Percentiles rank a stretch among this genome's conserved stretches.
phyloP scores from a whole-genome alignment of 306 rosid genomes.

The Cyamopsis tetragonoloba region DNA sequence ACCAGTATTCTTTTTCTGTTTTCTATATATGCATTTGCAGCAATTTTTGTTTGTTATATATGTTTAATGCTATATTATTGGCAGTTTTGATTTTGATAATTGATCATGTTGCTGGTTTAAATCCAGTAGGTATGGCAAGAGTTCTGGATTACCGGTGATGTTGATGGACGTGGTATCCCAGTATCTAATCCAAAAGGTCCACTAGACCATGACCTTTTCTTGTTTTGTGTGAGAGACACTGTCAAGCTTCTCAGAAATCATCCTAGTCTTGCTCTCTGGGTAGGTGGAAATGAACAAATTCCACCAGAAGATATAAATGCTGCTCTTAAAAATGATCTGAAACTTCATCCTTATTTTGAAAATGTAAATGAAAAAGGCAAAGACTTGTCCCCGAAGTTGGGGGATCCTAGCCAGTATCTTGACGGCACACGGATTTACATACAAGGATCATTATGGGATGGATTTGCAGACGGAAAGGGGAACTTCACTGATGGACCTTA shows the following conservation, averaged over 20 bases:
- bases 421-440: slow-evolving; percentile 87
- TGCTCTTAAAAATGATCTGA: slow-evolving; percentile 67
- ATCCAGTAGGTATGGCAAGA: slow-evolving; percentile 90
- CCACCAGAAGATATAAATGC: slow-evolving; percentile 77
- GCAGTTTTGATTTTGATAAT: slow-evolving; percentile 7
- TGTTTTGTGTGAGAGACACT: slow-evolving; percentile 87
- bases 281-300: slow-evolving; percentile 95
- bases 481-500: slow-evolving; percentile 86
- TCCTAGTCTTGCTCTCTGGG: slow-evolving; percentile 98
- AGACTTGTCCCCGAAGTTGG: slow-evolving; percentile 18
- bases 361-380: slow-evolving; percentile 32
- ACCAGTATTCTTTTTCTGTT: neutral
- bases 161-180: slow-evolving; percentile 82
- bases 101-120: slow-evolving; percentile 19
- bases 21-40: slow-evolving; percentile 7
- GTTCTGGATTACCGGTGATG: slow-evolving; percentile 97
- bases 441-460: slow-evolving; percentile 89
- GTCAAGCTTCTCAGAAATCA: slow-evolving; percentile 90
- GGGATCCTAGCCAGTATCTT: slow-evolving; percentile 85
- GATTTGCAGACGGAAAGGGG: slow-evolving; percentile 91
- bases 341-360: slow-evolving; percentile 70
- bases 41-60: neutral
- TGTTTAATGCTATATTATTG: neutral
- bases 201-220: slow-evolving; percentile 83
- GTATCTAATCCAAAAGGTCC: slow-evolving; percentile 85